phyloP scores from a whole-genome alignment of 805 yeast species.

The Starmera quercuum region DNA sequence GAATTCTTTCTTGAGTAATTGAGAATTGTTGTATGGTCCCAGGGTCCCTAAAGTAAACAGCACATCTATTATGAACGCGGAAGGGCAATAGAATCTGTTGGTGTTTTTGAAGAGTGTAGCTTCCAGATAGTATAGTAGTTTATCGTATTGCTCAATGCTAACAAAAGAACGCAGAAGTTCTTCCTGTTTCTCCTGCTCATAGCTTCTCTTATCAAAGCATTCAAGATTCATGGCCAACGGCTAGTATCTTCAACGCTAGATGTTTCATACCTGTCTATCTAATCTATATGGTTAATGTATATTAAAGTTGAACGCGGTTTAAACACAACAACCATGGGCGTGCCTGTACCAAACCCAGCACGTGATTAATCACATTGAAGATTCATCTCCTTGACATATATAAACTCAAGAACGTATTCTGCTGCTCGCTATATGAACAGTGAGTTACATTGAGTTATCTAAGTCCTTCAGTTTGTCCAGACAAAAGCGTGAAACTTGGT shows the following conservation, averaged over 20 bases:
- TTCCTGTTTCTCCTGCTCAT: constrained; percentile 3
- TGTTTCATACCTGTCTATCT: no score
- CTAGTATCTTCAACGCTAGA: no score
- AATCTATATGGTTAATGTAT: no score
- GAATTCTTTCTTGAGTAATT: constrained; percentile 18
- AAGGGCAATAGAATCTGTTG: constrained; percentile 23
- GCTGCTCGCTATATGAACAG: no score
- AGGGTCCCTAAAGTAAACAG: constrained; percentile 30
- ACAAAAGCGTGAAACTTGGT: constrained; percentile 82
- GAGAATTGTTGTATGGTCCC: constrained; percentile 18
- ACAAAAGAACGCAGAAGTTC: constrained; percentile 14
- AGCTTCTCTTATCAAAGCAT: neutral
- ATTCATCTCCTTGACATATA: no score
- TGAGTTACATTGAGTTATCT: no score
- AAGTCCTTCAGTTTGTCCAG: constrained; percentile 63
- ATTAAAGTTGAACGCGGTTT: no score
- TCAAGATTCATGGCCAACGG: no score
- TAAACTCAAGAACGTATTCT: no score
- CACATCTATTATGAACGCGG: constrained; percentile 23
- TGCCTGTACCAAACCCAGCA: no score
- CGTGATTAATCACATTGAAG: no score
- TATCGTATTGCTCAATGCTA: constrained; percentile 25
- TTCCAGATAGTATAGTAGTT: constrained; percentile 28
- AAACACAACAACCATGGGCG: no score
- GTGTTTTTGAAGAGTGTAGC: constrained; percentile 13